Evolutionary conservation across 345 rosid genomes (phyloP).

Genomic region (Lepidium didymum): DNA sequence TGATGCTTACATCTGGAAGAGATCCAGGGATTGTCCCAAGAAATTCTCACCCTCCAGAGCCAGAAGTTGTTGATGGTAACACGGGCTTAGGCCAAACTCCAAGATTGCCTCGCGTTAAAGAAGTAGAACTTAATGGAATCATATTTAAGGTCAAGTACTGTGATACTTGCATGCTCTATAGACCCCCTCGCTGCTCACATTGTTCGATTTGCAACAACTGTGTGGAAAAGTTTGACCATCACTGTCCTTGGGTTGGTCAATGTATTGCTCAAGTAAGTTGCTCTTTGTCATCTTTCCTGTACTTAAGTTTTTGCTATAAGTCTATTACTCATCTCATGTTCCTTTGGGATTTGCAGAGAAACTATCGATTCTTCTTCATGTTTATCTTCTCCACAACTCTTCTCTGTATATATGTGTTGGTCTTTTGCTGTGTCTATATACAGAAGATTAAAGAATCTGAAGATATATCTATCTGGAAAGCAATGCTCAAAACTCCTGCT

Average conservation of each 20-base stretch:
- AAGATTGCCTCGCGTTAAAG: constrained; percentile 61
- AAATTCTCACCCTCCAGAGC: constrained; percentile 65
- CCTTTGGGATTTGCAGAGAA: constrained; percentile 49
- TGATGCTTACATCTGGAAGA: constrained; percentile 80
- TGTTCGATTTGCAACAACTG: constrained; percentile 94
- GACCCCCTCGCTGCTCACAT: constrained; percentile 93
- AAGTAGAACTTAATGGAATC: constrained; percentile 59
- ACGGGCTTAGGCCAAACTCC: constrained; percentile 38
- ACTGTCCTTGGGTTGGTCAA: constrained; percentile 99
- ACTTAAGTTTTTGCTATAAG: background rate
- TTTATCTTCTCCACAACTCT: constrained; percentile 81
- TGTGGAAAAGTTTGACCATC: constrained; percentile 92
- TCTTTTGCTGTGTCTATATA: constrained; percentile 72
- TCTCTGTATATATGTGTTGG: constrained; percentile 73
- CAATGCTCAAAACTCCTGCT: constrained; percentile 60
- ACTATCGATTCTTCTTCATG: constrained; percentile 94
- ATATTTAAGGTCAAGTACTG: constrained; percentile 75
- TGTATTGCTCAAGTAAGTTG: constrained; percentile 79
- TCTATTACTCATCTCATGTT: constrained; percentile 13
- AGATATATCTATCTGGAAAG: constrained; percentile 50
- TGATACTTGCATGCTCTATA: constrained; percentile 86
- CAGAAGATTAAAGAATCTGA: constrained; percentile 46
- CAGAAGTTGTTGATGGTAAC: constrained; percentile 45
- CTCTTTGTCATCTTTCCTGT: background rate
- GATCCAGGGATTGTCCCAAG: constrained; percentile 97